Evolutionary conservation across 1,284 basidiomycete species (phyloP), one percentile per base, ranked within the genome.

Genomic region (Clitocybe nebularis): DNA sequence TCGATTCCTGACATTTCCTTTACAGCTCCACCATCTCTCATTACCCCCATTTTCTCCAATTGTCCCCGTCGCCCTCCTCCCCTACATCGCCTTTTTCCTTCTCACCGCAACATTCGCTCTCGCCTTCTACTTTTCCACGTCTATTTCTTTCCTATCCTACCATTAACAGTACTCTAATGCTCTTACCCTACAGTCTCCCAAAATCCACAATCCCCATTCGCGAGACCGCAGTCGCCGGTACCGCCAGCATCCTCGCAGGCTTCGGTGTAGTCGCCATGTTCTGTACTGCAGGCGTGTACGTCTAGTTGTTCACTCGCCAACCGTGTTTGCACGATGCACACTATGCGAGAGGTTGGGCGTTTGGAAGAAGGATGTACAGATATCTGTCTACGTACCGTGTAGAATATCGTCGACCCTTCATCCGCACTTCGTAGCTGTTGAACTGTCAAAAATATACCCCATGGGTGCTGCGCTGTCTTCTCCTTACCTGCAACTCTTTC

Each of bases 51-150:
- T 91, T 67, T 49, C 72, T 9, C 88, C 91, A 14, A 65, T 76
- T 53, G 62, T 93, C 45, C 70, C 88, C 13, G 76, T 81, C 25
- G 61, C 66, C 0, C 56, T 82, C 19, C 73, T 94, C 23, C 87
- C 89, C 4, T 78, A 75, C 57, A 67, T 93, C 55, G 86, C 92
- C 5, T 74, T 89, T 57, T 39, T 85, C 51, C 75, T 85, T 51
- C 76, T 94, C 43, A 58, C 76, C 1, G 64, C 76, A 17, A 90
- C 90, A 1, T 93, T 95, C 58, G 75, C 61, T 14, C 77, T 93
- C 37, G 77, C 84, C 0, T 94, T 94, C 71, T 89, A 92, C 69
- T 91, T 90, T 63, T 84, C 91, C 45, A 93, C 89, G 92, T 92
- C 60, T 57, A 79, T 72, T 14, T 39, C 22, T 38, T 23, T 36